Evolutionary conservation across 2,329 filamentous ascomycete species (phyloP).

Genomic region (Ceratocystiopsis minuta): DNA sequence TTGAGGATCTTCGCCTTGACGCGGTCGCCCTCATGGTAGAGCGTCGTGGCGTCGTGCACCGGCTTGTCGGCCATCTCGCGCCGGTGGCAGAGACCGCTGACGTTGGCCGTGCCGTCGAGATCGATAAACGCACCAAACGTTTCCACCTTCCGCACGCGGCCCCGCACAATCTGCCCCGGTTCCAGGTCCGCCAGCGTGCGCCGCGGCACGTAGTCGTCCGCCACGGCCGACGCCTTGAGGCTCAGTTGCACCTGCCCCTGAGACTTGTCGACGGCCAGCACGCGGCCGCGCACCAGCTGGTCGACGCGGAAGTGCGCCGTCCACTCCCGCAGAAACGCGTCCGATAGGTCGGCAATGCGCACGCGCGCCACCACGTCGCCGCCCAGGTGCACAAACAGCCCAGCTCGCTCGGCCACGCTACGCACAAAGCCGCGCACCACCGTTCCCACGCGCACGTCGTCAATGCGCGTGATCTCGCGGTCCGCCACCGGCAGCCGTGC

Average conservation of each 20-base stretch:
- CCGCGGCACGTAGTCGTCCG: slow-evolving; percentile 52
- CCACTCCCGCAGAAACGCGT: slow-evolving; percentile 89
- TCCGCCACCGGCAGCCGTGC: slow-evolving; percentile 69
- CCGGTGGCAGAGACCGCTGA: slow-evolving; percentile 84
- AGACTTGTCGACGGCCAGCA: slow-evolving; percentile 51
- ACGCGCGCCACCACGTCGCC: slow-evolving; percentile 68
- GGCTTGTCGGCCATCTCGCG: slow-evolving; percentile 77
- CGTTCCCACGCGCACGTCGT: slow-evolving; percentile 60
- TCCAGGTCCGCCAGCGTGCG: slow-evolving; percentile 62
- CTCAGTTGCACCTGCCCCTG: slow-evolving; percentile 66
- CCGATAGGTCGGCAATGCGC: slow-evolving; percentile 74
- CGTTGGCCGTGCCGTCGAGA: slow-evolving; percentile 68
- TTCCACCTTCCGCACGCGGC: slow-evolving; percentile 82
- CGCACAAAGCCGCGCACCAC: slow-evolving; percentile 83
- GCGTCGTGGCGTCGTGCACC: slow-evolving; percentile 68
- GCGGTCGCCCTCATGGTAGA: slow-evolving; percentile 79
- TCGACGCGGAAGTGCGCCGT: slow-evolving; percentile 75
- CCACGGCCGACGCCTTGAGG: slow-evolving; percentile 68
- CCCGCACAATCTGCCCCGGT: slow-evolving; percentile 66
- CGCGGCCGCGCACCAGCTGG: slow-evolving; percentile 76
- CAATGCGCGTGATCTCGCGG: slow-evolving; percentile 51
- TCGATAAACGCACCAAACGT: slow-evolving; percentile 92
- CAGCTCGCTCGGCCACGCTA: slow-evolving; percentile 63
- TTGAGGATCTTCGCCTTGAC: slow-evolving; percentile 83
- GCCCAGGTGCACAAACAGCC: slow-evolving; percentile 71